phyloP scores from a whole-genome alignment of 1,284 basidiomycete genomes.

The Chondrostereum purpureum region DNA sequence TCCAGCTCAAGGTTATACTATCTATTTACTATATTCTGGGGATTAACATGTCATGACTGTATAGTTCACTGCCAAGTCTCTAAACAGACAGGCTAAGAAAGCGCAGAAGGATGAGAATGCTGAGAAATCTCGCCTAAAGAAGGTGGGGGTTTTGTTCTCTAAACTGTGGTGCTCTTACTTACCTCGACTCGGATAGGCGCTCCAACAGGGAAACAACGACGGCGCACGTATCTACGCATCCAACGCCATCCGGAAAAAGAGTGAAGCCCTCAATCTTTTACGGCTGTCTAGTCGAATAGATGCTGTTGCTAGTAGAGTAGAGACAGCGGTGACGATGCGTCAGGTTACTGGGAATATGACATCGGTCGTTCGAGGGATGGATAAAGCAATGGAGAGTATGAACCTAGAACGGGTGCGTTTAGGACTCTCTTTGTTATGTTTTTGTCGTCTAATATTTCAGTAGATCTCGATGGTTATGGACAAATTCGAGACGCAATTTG shows the following conservation, averaged over 20 bases:
- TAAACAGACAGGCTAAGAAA: constrained; percentile 90
- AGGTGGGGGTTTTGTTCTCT: constrained; percentile 42
- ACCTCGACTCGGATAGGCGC: constrained; percentile 61
- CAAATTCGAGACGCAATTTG: constrained; percentile 96
- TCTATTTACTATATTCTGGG: constrained; percentile 2
- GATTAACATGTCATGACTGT: constrained; percentile 7
- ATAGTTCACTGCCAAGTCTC: constrained; percentile 93
- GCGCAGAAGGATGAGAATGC: constrained; percentile 87
- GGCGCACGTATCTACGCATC: constrained; percentile 98
- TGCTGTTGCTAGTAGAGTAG: constrained; percentile 92
- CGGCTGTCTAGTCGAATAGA: constrained; percentile 89
- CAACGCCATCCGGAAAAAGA: constrained; percentile 99
- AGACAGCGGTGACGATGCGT: constrained; percentile 99
- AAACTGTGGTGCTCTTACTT: constrained; percentile 1
- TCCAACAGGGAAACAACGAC: constrained; percentile 95
- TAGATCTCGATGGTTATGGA: constrained; percentile 99
- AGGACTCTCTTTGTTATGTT: constrained; percentile 7
- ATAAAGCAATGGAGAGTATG: constrained; percentile 99
- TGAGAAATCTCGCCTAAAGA: constrained; percentile 87
- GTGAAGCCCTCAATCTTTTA: constrained; percentile 86
- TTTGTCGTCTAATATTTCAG: constrained; percentile 2
- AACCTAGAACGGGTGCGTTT: constrained; percentile 85
- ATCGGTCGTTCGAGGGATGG: constrained; percentile 95
- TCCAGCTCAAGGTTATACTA: constrained; percentile 80
- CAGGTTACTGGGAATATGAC: constrained; percentile 94